Conservation (phyloP, 192 early-diverging fungal genomes). For the Podila minutissima region DNA sequence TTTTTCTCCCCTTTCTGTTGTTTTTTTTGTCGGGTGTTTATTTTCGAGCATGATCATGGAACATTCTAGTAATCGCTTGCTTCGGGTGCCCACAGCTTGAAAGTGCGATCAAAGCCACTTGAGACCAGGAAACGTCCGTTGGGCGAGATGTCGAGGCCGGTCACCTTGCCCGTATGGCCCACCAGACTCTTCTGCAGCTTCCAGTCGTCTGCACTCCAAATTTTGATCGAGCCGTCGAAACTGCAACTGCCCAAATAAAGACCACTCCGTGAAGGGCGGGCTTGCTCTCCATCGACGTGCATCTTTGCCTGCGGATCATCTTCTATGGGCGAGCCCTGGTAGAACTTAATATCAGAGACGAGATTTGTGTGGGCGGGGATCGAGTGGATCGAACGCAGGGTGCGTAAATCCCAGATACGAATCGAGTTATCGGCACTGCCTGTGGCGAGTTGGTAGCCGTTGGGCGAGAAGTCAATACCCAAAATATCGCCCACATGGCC, state of each 20-base stretch:
- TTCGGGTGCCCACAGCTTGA: constrained; percentile 88
- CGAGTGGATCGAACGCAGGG: constrained; percentile 75
- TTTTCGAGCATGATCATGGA: not conserved
- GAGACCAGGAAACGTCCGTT: constrained; percentile 90
- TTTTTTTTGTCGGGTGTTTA: not conserved
- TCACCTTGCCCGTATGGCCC: constrained; percentile 92
- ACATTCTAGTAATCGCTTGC: constrained; percentile 32
- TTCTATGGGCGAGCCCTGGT: constrained; percentile 12
- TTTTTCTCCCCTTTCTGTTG: not conserved
- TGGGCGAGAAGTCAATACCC: constrained; percentile 90
- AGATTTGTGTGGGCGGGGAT: constrained; percentile 95
- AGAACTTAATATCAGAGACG: constrained; percentile 84
- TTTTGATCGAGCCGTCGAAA: constrained; percentile 92
- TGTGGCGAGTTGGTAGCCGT: constrained; percentile 92
- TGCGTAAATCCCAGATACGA: constrained; percentile 93
- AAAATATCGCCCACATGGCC: constrained; percentile 94
- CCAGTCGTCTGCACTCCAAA: constrained; percentile 96
- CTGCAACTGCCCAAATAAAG: constrained; percentile 82
- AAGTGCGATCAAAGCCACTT: constrained; percentile 91
- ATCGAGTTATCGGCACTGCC: constrained; percentile 93
- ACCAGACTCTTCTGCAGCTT: constrained; percentile 87
- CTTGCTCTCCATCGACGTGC: constrained; percentile 40
- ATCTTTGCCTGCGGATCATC: constrained; percentile 26
- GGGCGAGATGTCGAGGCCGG: constrained; percentile 83
- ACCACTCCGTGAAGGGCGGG: constrained; percentile 59